Base-by-base conservation (phyloP, 2,329 filamentous ascomycete genomes). In the Cladosporium sp. region DNA sequence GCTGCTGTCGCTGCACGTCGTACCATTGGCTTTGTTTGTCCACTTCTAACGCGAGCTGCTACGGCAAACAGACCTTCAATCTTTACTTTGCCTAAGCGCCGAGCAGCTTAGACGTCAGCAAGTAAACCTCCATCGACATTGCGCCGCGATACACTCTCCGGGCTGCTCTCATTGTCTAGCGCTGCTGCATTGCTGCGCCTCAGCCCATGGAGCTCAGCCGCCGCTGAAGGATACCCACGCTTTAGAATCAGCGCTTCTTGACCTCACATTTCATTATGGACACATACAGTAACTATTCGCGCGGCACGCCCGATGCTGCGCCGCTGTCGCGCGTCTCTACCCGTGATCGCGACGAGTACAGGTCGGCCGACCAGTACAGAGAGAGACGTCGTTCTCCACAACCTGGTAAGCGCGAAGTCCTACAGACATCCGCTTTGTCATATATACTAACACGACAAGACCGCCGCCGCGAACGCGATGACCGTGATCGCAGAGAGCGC, bases 401-500 rank as follows among this genome's bases (percentile, higher is more conserved):
- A 28, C 36, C 57, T 53, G 73, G 73, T 72, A 65, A 58, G 69
- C 13, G 25, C 18, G 28, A 16, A n/a, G 18, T 21, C 30, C 18
- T 21, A 11, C 6, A 32, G 8, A 3, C 18, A 21, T 53, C 26
- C 51, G 18, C 26, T n/a, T n/a, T 16, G 1, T 25, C 21, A 28
- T 53, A 57, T 53, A 57, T n/a, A 32, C 54, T 57, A 57, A 64
- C 16, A 32, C 18, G 32, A 11, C 48, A 28, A 71, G 75, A 78
- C 63, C 74, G 76, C 21, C 73, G 76, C 25, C 69, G 70, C 67
- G 77, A 80, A 65, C 71, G 70, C 53, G 71, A 70, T n/a, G 62
- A 64, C 21, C 62, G 62, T 43, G 56, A 58, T 14, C 60, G 60
- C 58, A 76, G 81, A 62, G 77, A 78, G 58, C 89, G 89, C 67